Percentiles rank a stretch among this genome's conserved stretches.
These are phyloP conservation scores for Hamigera avellanea DNA, from an alignment of 495 filamentous ascomycete species.

Conservation along the genomic window DNA sequence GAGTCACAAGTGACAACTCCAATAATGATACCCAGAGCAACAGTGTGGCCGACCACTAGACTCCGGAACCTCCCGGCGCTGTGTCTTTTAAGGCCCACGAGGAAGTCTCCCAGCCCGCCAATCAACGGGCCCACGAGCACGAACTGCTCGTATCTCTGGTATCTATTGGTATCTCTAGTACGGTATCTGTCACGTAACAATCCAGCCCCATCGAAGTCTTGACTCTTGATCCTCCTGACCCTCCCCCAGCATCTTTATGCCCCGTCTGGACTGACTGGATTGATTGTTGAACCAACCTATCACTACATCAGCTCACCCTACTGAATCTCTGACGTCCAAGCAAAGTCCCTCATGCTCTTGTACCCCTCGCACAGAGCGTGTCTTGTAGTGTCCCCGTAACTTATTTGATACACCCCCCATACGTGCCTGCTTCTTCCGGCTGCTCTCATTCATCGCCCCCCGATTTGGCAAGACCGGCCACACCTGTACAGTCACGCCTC, in stretches of 20 bases:
- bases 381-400: too few species aligned
- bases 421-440: too few species aligned
- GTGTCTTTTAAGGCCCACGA: too few species aligned
- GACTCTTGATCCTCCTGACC: too few species aligned
- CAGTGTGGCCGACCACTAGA: not conserved
- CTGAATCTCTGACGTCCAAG: not conserved
- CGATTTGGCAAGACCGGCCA: not conserved
- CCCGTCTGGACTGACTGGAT: too few species aligned
- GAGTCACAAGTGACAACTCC: too few species aligned
- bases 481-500: not conserved
- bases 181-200: not conserved
- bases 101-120: slow-evolving; percentile 9
- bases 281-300: not conserved
- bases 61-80: slow-evolving; percentile 20
- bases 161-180: not conserved
- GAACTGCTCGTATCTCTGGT: slow-evolving; percentile 2
- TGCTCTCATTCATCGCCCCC: not conserved
- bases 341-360: too few species aligned
- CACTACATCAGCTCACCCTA: not conserved
- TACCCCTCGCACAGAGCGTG: too few species aligned
- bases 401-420: too few species aligned
- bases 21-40: too few species aligned
- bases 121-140: slow-evolving; percentile 14
- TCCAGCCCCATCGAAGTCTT: too few species aligned
- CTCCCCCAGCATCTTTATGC: too few species aligned